These are phyloP conservation scores for Porpolomopsis calyptriformis DNA, from an alignment of 768 basidiomycete genomes.

Conservation along the genomic window DNA sequence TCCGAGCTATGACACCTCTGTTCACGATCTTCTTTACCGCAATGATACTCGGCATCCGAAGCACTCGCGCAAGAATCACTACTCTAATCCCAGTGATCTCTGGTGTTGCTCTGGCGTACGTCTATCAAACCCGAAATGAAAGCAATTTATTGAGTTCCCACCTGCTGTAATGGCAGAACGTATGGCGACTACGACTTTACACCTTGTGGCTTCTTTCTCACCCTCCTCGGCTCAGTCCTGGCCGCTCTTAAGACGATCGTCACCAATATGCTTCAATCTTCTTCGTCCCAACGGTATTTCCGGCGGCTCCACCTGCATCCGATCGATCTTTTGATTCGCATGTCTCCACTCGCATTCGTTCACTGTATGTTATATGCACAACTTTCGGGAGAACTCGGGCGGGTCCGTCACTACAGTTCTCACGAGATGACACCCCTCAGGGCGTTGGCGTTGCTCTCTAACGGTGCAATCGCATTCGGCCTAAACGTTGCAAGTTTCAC, in stretches of 20 bases:
- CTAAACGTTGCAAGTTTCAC: conserved; percentile 92
- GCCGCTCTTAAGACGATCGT: conserved; percentile 91
- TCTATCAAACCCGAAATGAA: conserved; percentile 14
- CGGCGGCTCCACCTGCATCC: conserved; percentile 25
- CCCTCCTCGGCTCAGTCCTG: conserved; percentile 81
- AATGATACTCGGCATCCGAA: conserved; percentile 50
- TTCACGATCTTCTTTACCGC: conserved; percentile 79
- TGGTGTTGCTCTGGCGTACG: conserved; percentile 87
- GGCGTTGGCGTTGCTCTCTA: conserved; percentile 50
- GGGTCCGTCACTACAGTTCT: conserved; percentile 32
- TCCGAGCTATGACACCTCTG: conserved; percentile 84
- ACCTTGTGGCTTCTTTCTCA: conserved; percentile 70
- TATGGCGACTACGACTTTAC: conserved; percentile 96
- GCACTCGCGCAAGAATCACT: conserved; percentile 52
- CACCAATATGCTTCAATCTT: conserved; percentile 66
- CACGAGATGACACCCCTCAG: conserved; percentile 30
- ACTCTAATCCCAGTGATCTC: conserved; percentile 76
- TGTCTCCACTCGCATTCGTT: conserved; percentile 80
- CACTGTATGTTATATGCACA: conserved; percentile 76
- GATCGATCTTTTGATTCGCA: conserved; percentile 56
- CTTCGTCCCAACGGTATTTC: neutral
- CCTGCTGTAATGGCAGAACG: conserved; percentile 39
- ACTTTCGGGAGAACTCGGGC: conserved; percentile 67
- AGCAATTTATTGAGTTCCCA: no score
- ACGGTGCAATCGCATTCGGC: conserved; percentile 83